These are phyloP conservation scores for Prosopis cineraria DNA, from an alignment of 306 rosid genomes.

Conservation along the genomic window DNA sequence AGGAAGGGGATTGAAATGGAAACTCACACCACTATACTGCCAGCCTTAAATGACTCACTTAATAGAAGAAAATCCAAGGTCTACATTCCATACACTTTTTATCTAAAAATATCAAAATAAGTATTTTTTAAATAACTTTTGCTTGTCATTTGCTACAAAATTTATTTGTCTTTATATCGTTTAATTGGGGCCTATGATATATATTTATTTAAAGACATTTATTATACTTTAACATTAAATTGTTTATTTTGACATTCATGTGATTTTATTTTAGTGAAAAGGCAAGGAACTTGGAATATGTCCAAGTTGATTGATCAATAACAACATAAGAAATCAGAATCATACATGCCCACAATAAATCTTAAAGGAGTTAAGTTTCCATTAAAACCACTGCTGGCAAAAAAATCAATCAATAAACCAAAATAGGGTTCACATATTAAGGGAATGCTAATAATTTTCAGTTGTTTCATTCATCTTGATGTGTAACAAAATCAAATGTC, in stretches of 20 bases:
- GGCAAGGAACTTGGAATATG: neutral
- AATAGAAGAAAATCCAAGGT: neutral
- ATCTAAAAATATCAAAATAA: neutral
- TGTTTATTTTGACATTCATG: neutral
- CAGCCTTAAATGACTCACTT: neutral
- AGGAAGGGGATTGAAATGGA: conserved; percentile 28
- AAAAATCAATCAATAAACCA: conserved; percentile 29
- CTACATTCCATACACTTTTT: neutral
- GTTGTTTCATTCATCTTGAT: conserved; percentile 33
- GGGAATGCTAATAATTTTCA: conserved; percentile 25
- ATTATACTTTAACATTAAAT: neutral
- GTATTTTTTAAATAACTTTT: neutral
- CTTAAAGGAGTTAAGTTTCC: neutral
- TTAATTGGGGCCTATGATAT: too few relatives aligned
- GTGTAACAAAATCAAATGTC: conserved; percentile 27
- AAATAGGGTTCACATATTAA: conserved; percentile 30
- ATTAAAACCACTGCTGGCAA: neutral
- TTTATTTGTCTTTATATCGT: neutral
- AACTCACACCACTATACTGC: conserved; percentile 11
- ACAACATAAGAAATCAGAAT: neutral
- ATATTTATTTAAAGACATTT: neutral
- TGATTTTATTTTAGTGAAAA: neutral
- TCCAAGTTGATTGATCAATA: neutral
- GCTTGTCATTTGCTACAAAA: neutral
- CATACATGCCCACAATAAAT: neutral